A percentile compares a stretch with the other conserved stretches of the same genome.
Conservation (phyloP, 768 basidiomycete genomes). For the Leccinum truebloodii region DNA sequence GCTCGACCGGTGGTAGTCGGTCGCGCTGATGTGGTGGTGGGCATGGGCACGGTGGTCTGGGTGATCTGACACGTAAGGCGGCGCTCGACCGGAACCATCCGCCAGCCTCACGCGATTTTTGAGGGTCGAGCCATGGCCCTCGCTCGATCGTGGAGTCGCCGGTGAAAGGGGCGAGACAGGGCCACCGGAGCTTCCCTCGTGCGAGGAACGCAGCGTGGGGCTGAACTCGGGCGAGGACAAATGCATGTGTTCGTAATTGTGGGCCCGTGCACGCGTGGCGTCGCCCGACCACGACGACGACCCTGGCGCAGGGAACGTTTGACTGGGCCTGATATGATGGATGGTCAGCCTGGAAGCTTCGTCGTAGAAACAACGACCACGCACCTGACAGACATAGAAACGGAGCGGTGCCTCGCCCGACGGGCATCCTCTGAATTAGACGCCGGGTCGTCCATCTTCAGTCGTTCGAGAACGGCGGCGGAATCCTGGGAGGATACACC, state of each 20-base stretch:
- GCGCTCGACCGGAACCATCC: slow-evolving; percentile 15
- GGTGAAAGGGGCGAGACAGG: slow-evolving; percentile 54
- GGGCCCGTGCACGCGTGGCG: slow-evolving; percentile 15
- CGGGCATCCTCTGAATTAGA: slow-evolving; percentile 21
- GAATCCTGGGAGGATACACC: slow-evolving; percentile 55
- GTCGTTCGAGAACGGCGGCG: slow-evolving; percentile 62
- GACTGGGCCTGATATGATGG: slow-evolving; percentile 14
- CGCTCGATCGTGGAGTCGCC: slow-evolving; percentile 51
- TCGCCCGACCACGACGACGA: slow-evolving; percentile 31
- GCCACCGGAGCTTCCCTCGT: slow-evolving; percentile 48
- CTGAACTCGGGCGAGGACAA: slow-evolving; percentile 22
- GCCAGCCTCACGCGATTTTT: slow-evolving; percentile 13
- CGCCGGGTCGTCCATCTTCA: slow-evolving; percentile 53
- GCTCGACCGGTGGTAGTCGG: slow-evolving; percentile 16
- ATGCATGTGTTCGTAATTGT: slow-evolving; percentile 16
- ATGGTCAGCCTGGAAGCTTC: slow-evolving; percentile 2
- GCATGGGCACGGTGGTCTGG: slow-evolving; percentile 17
- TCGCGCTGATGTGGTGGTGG: slow-evolving; percentile 6
- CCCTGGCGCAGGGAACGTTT: slow-evolving; percentile 20
- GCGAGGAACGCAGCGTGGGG: slow-evolving; percentile 35
- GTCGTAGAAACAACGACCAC: not conserved
- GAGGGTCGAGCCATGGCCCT: slow-evolving; percentile 15
- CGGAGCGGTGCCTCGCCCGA: slow-evolving; percentile 46
- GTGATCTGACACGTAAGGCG: slow-evolving; percentile 11
- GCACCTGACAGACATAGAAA: slow-evolving; percentile 42